A percentile compares a stretch with the other conserved stretches of the same genome.
Evolutionary conservation across 768 basidiomycete genomes (phyloP).

Genomic region (Polyporus arcularius): DNA sequence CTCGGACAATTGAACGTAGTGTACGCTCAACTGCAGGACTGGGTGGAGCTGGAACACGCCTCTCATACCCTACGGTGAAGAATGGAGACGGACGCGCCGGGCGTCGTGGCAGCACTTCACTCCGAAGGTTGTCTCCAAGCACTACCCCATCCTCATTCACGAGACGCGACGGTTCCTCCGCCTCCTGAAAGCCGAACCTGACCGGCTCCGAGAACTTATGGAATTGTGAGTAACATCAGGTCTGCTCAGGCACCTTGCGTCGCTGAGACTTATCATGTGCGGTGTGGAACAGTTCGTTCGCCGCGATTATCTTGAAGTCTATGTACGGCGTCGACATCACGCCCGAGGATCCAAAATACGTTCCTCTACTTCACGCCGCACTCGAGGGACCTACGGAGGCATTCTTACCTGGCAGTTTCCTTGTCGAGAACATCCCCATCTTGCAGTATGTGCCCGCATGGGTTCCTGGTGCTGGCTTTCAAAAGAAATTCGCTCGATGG

Average conservation of each 20-base stretch:
- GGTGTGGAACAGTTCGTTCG: slow-evolving; percentile 10
- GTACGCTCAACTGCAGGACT: not conserved
- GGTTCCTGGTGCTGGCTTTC: slow-evolving; percentile 8
- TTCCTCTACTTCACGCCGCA: not conserved
- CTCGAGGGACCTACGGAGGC: not conserved
- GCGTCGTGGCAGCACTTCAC: not conserved
- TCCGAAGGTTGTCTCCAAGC: not conserved
- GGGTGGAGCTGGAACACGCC: slow-evolving; percentile 5
- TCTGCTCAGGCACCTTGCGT: no score
- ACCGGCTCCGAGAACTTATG: not conserved
- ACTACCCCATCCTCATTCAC: not conserved
- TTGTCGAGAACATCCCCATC: slow-evolving; percentile 2
- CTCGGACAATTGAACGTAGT: not conserved
- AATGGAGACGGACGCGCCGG: not conserved
- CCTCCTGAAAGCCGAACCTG: not conserved
- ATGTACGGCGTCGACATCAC: slow-evolving; percentile 22
- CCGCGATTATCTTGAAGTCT: slow-evolving; percentile 18
- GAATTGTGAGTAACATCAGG: not conserved
- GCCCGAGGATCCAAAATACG: slow-evolving; percentile 9
- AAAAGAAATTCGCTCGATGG: not conserved
- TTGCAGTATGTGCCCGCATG: slow-evolving; percentile 7
- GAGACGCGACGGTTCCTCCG: not conserved
- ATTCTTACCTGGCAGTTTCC: not conserved
- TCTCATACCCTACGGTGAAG: not conserved
- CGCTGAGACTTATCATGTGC: not conserved